These are phyloP conservation scores for Boletus reticuloceps DNA, from an alignment of 768 basidiomycete genomes.

Conservation along the genomic window DNA sequence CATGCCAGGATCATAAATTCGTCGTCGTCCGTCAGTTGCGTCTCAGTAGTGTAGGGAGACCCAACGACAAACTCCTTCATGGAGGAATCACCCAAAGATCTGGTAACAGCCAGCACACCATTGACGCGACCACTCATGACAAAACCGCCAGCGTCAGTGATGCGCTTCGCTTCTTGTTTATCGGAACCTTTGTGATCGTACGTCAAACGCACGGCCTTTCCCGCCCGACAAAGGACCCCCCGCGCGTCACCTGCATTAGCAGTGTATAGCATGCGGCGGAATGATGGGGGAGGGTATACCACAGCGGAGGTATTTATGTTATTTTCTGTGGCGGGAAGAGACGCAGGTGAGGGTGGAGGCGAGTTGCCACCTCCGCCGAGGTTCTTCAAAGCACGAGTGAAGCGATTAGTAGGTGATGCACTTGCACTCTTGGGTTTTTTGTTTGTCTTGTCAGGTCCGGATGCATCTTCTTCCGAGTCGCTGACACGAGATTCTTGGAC, in stretches of 20 bases:
- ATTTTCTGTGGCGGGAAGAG: slow-evolving; percentile 25
- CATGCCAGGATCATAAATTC: slow-evolving; percentile 96
- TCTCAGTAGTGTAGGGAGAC: slow-evolving; percentile 98
- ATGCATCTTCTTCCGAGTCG: slow-evolving; percentile 38
- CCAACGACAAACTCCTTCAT: slow-evolving; percentile 99
- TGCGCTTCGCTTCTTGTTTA: slow-evolving; percentile 95
- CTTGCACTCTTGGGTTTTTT: slow-evolving; percentile 38
- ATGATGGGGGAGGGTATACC: slow-evolving; percentile 44
- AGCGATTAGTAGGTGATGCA: slow-evolving; percentile 42
- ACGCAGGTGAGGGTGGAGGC: slow-evolving; percentile 10
- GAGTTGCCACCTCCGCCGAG: slow-evolving; percentile 37
- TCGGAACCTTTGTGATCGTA: slow-evolving; percentile 99
- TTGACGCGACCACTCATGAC: slow-evolving; percentile 99
- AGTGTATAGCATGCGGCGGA: slow-evolving; percentile 83
- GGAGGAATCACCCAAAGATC: slow-evolving; percentile 92
- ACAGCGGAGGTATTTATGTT: slow-evolving; percentile 28
- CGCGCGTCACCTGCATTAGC: slow-evolving; percentile 98
- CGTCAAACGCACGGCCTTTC: slow-evolving; percentile 88
- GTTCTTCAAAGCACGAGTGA: slow-evolving; percentile 54
- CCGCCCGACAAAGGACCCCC: slow-evolving; percentile 87
- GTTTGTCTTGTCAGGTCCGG: slow-evolving; percentile 32
- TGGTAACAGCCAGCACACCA: slow-evolving; percentile 93
- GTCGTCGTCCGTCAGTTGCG: slow-evolving; percentile 84
- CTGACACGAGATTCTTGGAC: slow-evolving; percentile 44
- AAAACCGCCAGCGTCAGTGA: slow-evolving; percentile 96